Conservation (phyloP, 441 rosid genomes). For the Iberis amara region DNA sequence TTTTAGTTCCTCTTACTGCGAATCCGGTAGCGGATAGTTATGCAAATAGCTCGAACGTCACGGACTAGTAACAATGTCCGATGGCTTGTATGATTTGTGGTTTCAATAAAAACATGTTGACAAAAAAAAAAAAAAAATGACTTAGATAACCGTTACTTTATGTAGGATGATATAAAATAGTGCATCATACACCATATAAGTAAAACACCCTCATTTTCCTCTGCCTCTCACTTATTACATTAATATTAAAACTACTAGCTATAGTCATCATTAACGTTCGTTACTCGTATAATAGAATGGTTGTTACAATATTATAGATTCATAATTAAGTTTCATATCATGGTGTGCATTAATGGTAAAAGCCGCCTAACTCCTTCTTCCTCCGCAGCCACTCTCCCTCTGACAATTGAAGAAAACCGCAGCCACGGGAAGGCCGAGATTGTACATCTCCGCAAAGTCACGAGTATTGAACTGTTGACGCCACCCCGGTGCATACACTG, state of each 20-base stretch:
- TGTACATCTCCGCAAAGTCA: conserved; percentile 78
- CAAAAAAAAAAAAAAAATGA: too few relatives aligned
- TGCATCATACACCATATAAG: conserved; percentile 10
- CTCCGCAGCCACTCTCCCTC: conserved; percentile 72
- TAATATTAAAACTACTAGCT: not conserved
- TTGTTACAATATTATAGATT: conserved; percentile 20
- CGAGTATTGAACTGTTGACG: conserved; percentile 70
- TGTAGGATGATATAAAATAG: conserved; percentile 10
- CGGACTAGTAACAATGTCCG: too few relatives aligned
- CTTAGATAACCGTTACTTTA: conserved; percentile 8
- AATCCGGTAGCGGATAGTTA: too few relatives aligned
- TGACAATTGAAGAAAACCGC: conserved; percentile 78
- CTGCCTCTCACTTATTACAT: conserved; percentile 20
- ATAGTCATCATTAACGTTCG: not conserved
- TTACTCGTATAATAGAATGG: conserved; percentile 14
- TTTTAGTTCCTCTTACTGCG: not conserved
- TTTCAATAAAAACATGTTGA: too few relatives aligned
- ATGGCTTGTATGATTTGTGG: too few relatives aligned
- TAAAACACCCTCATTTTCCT: conserved; percentile 13
- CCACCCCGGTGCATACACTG: conserved; percentile 74
- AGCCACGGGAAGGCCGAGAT: conserved; percentile 68
- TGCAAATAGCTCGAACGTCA: too few relatives aligned
- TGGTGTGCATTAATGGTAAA: too few relatives aligned
- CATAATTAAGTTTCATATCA: too few relatives aligned
- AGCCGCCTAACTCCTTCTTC: too few relatives aligned